These are phyloP conservation scores for Schizophyllum commune DNA, from an alignment of 1,284 basidiomycete genomes.

Conservation along the genomic window DNA sequence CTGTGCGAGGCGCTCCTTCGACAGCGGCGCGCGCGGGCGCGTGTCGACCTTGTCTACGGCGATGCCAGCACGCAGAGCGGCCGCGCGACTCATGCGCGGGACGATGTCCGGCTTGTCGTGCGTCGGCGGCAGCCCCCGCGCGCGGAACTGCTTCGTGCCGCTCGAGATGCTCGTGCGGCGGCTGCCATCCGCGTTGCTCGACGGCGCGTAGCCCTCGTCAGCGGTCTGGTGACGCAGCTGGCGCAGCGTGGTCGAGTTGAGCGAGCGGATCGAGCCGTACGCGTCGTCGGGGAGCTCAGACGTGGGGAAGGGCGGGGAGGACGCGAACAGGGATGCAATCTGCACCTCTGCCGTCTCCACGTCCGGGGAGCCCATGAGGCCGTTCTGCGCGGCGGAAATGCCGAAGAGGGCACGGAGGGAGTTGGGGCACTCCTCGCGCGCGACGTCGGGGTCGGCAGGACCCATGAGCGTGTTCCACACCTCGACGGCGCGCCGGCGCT, in stretches of 20 bases:
- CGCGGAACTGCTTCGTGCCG: constrained; percentile 46
- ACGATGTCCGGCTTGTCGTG: constrained; percentile 57
- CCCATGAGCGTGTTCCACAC: constrained; percentile 72
- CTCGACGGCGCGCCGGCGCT: constrained; percentile 67
- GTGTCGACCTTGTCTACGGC: constrained; percentile 27
- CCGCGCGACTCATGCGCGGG: constrained; percentile 72
- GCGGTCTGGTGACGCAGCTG: constrained; percentile 31
- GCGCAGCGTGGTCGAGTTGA: constrained; percentile 38
- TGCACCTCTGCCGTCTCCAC: constrained; percentile 61
- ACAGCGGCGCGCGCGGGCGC: constrained; percentile 37
- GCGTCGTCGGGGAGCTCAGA: constrained; percentile 50
- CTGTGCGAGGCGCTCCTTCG: constrained; percentile 51
- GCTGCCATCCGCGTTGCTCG: constrained; percentile 34
- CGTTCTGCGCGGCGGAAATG: constrained; percentile 45
- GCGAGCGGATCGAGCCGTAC: constrained; percentile 35
- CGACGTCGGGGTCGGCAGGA: constrained; percentile 47
- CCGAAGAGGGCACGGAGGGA: constrained; percentile 66
- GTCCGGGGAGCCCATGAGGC: constrained; percentile 63
- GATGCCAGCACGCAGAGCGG: constrained; percentile 62
- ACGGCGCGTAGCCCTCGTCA: constrained; percentile 35
- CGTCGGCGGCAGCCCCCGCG: constrained; percentile 62
- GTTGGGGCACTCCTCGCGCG: constrained; percentile 45
- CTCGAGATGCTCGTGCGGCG: constrained; percentile 23
- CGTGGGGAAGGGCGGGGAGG: constrained; percentile 67
- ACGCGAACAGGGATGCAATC: constrained; percentile 67